Conservation (phyloP, 805 yeast species). For the Komagataella kurtzmanii region DNA sequence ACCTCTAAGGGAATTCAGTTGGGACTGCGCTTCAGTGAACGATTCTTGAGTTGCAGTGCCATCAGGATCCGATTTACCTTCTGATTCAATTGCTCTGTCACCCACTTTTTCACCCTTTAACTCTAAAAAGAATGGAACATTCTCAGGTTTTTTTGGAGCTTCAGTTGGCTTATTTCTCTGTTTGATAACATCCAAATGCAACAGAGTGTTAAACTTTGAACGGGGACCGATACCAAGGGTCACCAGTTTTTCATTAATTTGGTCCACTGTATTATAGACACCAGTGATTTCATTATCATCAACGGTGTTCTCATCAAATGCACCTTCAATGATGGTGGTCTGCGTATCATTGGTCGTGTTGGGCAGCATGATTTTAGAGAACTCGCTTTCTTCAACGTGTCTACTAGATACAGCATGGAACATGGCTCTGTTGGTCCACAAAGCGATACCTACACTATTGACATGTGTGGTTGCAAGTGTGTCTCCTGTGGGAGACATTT, state of each 20-base stretch:
- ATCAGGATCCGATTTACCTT: conserved; percentile 10
- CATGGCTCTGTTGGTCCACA: conserved; percentile 90
- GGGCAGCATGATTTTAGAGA: conserved; percentile 51
- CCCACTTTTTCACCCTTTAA: conserved; percentile 57
- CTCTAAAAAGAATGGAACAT: conserved; percentile 69
- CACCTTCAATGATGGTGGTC: conserved; percentile 61
- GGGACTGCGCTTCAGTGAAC: conserved; percentile 14
- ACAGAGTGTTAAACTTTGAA: conserved; percentile 61
- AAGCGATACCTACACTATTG: conserved; percentile 72
- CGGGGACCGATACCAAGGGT: conserved; percentile 74
- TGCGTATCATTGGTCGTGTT: conserved; percentile 73
- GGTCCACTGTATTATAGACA: conserved; percentile 41
- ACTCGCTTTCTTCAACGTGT: conserved; percentile 65
- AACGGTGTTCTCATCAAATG: conserved; percentile 33
- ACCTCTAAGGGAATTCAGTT: conserved; percentile 18
- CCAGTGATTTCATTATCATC: conserved; percentile 18
- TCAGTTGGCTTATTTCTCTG: conserved; percentile 83
- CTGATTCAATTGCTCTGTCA: conserved; percentile 46
- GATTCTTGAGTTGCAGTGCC: conserved; percentile 13
- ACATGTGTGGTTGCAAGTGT: conserved; percentile 89
- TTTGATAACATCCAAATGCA: conserved; percentile 74
- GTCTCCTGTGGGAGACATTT: conserved; percentile 81
- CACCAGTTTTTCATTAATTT: conserved; percentile 45
- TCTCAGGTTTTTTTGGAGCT: conserved; percentile 73
- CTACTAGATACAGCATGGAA: conserved; percentile 66